Percentiles rank a stretch among this genome's conserved stretches.
These are phyloP conservation scores for Curvularia eragrostidis DNA, from an alignment of 2,329 filamentous ascomycete genomes.

Conservation along the genomic window DNA sequence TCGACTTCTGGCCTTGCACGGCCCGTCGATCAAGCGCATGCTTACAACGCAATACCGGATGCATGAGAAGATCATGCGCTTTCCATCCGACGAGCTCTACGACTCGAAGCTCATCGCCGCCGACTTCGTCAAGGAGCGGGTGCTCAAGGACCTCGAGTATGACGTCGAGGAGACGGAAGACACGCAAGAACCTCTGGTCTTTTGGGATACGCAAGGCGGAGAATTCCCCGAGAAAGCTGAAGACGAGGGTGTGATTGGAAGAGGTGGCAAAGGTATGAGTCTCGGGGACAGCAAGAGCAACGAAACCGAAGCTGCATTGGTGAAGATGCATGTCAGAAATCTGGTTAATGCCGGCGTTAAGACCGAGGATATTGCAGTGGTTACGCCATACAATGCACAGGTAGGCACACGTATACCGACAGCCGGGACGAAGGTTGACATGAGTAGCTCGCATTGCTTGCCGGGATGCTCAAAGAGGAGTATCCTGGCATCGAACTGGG, in stretches of 20 bases:
- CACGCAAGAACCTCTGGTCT: slow-evolving; percentile 84
- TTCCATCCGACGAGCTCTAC: slow-evolving; percentile 89
- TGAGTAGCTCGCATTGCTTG: slow-evolving; percentile 74
- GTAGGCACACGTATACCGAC: slow-evolving; percentile 48
- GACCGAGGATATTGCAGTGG: slow-evolving; percentile 85
- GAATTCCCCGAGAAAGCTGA: slow-evolving; percentile 86
- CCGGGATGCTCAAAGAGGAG: slow-evolving; percentile 75
- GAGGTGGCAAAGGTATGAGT: slow-evolving; percentile 56
- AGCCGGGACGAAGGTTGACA: slow-evolving; percentile 16
- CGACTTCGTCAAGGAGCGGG: slow-evolving; percentile 74
- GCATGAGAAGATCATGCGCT: slow-evolving; percentile 95
- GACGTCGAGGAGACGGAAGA: slow-evolving; percentile 81
- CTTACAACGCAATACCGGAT: slow-evolving; percentile 97
- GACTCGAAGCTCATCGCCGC: slow-evolving; percentile 81
- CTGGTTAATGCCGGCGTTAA: slow-evolving; percentile 81
- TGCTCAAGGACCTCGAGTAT: slow-evolving; percentile 81
- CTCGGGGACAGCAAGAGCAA: slow-evolving; percentile 87
- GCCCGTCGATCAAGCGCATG: slow-evolving; percentile 86
- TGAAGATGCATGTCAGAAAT: slow-evolving; percentile 75
- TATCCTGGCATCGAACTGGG: slow-evolving; percentile 92
- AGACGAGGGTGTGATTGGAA: slow-evolving; percentile 67
- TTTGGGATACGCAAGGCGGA: slow-evolving; percentile 95
- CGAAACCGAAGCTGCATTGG: slow-evolving; percentile 84
- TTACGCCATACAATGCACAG: slow-evolving; percentile 97
- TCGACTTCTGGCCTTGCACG: slow-evolving; percentile 81